These are phyloP conservation scores for Phytophthora multivora DNA, from an alignment of 352 stramenopile species.

Conservation along the genomic window DNA sequence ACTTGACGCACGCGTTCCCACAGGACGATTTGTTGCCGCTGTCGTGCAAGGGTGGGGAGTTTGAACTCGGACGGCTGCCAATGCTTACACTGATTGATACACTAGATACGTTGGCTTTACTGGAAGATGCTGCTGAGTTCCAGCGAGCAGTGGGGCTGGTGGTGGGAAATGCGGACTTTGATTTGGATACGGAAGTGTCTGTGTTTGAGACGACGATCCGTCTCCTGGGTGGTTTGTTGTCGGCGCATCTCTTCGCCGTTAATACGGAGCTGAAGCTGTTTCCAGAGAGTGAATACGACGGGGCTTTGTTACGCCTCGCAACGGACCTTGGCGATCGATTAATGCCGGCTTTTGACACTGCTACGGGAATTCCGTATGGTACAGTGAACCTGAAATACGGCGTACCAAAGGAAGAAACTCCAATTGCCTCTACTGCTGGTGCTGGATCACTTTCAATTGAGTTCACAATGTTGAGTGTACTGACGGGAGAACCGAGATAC, in stretches of 20 bases:
- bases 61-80: conserved; percentile 79
- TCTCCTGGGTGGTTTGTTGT: conserved; percentile 90
- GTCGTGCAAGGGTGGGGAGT: conserved; percentile 68
- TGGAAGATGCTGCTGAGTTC: conserved; percentile 82
- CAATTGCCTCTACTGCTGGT: conserved; percentile 95
- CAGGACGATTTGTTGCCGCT: conserved; percentile 78
- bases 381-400: conserved; percentile 95
- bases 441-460: conserved; percentile 96
- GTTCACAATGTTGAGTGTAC: conserved; percentile 95
- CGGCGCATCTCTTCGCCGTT: conserved; percentile 84
- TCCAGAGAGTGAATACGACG: conserved; percentile 86
- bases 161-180: conserved; percentile 64
- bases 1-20: conserved; percentile 86
- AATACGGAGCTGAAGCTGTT: conserved; percentile 64
- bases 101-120: conserved; percentile 89
- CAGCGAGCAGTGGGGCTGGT: conserved; percentile 70
- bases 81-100: conserved; percentile 93
- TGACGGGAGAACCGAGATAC: conserved; percentile 76
- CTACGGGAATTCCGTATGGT: conserved; percentile 96
- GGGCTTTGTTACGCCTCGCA: conserved; percentile 92
- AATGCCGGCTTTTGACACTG: conserved; percentile 95
- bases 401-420: conserved; percentile 93
- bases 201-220: conserved; percentile 95
- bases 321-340: conserved; percentile 96
- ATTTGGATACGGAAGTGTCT: conserved; percentile 89